Evolutionary conservation across 176 grass and related monocot species (phyloP), one percentile per base, ranked within the genome.

Genomic region (Oryza meyeriana): DNA sequence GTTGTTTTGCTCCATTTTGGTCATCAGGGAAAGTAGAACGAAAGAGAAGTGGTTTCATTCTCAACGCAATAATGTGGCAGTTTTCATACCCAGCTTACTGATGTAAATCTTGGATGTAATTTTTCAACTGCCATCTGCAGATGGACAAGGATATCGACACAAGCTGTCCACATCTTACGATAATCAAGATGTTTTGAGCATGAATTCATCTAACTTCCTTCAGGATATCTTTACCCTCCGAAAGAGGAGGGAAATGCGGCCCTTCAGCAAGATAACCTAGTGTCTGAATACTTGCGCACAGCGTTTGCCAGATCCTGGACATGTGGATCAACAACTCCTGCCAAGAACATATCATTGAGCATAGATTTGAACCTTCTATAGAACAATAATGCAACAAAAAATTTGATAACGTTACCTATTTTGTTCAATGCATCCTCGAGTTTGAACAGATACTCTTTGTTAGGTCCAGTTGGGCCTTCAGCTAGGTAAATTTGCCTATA

Each of bases 361-460:
- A 62, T 7, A 84, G 29, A 55, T 6, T 25, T 42, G 1, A 83
- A 69, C 3, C 2, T 25, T 34, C 0, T 65, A 3, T 32, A 66
- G 28, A 80, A 71, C 13, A 30, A 50, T 73, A 39, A 47, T 13
- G n/a, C 4, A 33, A 72, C 18, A 26, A 1, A 76, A 14, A 22
- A 68, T 0, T 5, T 40, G n/a, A 11, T 12, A 41, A 77, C 34
- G 71, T 83, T 72, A 94, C 95, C 95, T 71, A 98, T 81, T 84
- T 93, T 87, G 41, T 88, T 80, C 36, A 98, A 79, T 1, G 87
- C 84, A 27, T 93, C 88, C 77, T 98, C 90, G 2, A 98, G 88
- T 65, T 88, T 92, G 90, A 95, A 95, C 79, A 98, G 8, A 66
- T 98, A 98, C 67, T 95, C 92, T 86, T 63, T 95, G 48, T 98